Percentiles rank a stretch among this genome's conserved stretches.
Conservation (phyloP, 495 filamentous ascomycete genomes). For the Neurospora sp. region DNA sequence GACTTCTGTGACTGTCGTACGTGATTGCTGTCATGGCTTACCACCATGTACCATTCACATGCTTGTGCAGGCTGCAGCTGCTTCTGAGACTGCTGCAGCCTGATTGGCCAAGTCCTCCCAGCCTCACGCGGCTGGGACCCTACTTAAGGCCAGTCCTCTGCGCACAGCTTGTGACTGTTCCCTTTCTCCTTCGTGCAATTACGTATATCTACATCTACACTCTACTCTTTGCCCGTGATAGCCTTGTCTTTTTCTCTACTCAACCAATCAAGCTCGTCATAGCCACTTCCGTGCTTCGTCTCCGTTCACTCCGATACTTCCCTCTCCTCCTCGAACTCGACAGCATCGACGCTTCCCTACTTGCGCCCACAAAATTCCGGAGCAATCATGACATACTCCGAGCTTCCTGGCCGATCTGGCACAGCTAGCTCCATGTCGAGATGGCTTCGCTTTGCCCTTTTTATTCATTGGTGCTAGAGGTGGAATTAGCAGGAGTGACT, state of each 20-base stretch:
- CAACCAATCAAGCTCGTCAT: not conserved
- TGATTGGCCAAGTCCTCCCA: too few species aligned
- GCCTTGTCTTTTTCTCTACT: not conserved
- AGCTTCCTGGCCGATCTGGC: not conserved
- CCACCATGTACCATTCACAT: too few species aligned
- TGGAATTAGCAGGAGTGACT: not conserved
- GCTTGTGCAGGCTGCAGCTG: too few species aligned
- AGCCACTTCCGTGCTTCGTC: not conserved
- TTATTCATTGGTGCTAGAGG: not conserved
- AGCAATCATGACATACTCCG: not conserved
- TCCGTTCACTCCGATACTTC: not conserved
- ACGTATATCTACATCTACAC: too few species aligned
- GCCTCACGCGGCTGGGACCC: too few species aligned
- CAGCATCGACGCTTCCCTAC: not conserved
- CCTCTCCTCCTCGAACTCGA: not conserved
- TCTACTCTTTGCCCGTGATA: too few species aligned
- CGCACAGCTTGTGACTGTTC: too few species aligned
- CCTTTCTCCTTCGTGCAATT: too few species aligned
- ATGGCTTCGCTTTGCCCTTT: not conserved
- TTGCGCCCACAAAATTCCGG: not conserved
- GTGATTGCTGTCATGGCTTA: too few species aligned
- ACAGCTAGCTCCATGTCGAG: not conserved
- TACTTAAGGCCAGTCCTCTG: too few species aligned
- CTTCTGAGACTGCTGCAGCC: too few species aligned
- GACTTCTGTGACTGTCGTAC: too few species aligned